Percentiles rank a stretch among this genome's conserved stretches.
phyloP scores from a whole-genome alignment of 2,329 filamentous ascomycete genomes.

The Cladobotryum protrusum region DNA sequence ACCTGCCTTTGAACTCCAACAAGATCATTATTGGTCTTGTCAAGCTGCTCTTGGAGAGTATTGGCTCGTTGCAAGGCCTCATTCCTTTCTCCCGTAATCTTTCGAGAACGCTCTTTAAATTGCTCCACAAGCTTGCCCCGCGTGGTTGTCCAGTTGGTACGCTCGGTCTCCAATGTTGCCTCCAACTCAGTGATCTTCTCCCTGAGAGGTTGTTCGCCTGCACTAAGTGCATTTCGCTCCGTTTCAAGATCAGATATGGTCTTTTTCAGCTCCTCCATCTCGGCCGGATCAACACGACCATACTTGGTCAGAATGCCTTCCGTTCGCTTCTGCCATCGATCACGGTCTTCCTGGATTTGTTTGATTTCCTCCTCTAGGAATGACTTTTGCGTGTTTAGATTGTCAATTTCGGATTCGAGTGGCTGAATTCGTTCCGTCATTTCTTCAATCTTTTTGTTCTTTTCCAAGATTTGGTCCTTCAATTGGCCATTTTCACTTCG shows the following conservation, averaged over 20 bases:
- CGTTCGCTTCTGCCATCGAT: constrained; percentile 91
- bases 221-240: constrained; percentile 54
- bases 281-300: constrained; percentile 87
- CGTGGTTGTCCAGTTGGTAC: constrained; percentile 46
- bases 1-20: constrained; percentile 38
- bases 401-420: constrained; percentile 70
- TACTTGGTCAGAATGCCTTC: constrained; percentile 96
- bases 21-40: constrained; percentile 48
- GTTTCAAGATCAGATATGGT: constrained; percentile 60
- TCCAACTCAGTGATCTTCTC: constrained; percentile 48
- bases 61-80: constrained; percentile 47
- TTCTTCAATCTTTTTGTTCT: constrained; percentile 66
- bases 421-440: constrained; percentile 73
- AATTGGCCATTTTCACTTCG: constrained; percentile 79
- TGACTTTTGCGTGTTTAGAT: constrained; percentile 74
- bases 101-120: constrained; percentile 54
- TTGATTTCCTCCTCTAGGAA: constrained; percentile 84
- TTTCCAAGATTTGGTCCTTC: constrained; percentile 68
- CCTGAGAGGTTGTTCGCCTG: constrained; percentile 45
- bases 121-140: constrained; percentile 53
- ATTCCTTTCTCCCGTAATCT: constrained; percentile 48
- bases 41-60: constrained; percentile 45
- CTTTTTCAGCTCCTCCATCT: constrained; percentile 83
- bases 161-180: constrained; percentile 47
- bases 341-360: constrained; percentile 82